These are phyloP conservation scores for Stenogyne calaminthoides DNA, from an alignment of 305 asterid species.

Conservation along the genomic window DNA sequence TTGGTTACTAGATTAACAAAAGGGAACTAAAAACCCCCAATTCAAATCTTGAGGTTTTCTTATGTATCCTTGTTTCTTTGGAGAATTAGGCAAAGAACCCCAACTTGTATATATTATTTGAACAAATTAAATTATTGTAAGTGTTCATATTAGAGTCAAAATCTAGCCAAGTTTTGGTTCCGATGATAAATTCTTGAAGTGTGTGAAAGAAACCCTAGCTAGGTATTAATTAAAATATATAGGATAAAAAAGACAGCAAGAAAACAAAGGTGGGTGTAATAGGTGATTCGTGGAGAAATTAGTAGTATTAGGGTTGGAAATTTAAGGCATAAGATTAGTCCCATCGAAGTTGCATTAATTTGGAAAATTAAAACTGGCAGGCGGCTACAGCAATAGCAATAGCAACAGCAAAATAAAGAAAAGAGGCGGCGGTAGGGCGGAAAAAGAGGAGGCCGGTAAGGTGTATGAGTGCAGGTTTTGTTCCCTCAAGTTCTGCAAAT, in stretches of 20 bases:
- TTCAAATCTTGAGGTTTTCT: background rate
- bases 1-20: no score
- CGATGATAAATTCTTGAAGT: background rate
- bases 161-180: no score
- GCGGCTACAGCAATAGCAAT: constrained; percentile 56
- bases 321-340: constrained; percentile 34
- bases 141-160: no score
- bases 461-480: constrained; percentile 98
- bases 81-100: background rate
- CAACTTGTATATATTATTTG: background rate
- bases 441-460: constrained; percentile 65
- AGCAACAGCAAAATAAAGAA: constrained; percentile 43
- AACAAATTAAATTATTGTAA: background rate
- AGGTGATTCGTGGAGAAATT: background rate
- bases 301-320: constrained; percentile 26
- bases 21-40: background rate
- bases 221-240: background rate
- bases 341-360: constrained; percentile 47
- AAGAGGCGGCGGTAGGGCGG: constrained; percentile 69
- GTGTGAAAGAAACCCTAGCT: constrained; percentile 31
- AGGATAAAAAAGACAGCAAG: constrained; percentile 28
- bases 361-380: constrained; percentile 38
- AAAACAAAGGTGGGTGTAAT: background rate
- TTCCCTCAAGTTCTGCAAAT: constrained; percentile 98
- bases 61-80: background rate